Base-by-base conservation (phyloP, 441 rosid species). In the Gossypium trilobum region DNA sequence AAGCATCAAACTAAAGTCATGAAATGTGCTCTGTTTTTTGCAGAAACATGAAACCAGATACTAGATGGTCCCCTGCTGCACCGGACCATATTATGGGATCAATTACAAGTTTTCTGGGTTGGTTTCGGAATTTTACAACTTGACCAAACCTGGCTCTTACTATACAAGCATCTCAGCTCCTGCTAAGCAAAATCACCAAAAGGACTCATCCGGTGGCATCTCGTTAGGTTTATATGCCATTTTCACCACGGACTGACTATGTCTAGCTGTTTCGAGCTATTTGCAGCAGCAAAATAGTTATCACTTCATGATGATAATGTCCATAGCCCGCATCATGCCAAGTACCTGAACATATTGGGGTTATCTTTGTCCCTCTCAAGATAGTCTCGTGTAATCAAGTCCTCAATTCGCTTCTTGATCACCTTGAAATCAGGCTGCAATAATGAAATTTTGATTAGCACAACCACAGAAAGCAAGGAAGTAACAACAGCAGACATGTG, bases 371-470 rank as follows among this genome's bases (percentile, higher is more conserved):
- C 88, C 68, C 85, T 79, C 73, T 81, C 85, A 54, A 85, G 64
- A 51, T 83, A 88, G 23, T 88, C 92, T 17, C 87, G 77, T n/a
- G 85, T 79, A 17, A 86, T 87, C 75, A 88, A 70, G 73, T 88
- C 89, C 78, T 88, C 92, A 23, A 88, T 85, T 39, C 89, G 72
- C 82, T 87, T 84, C 81, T 88, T 88, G 68, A 88, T 88, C 0
- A 83, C 87, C 78, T 88, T 88, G 70, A 75, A 48, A 75, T 75
- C 78, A 60, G 74, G 73, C 78, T 74, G 77, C 68, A 74, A 67
- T 42, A 20, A 11, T 44, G 8, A 64, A 46, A 23, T 6, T 73
- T 42, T 23, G 23, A 29, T 73, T 1, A 19, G 10, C 9, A 44
- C 22, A 27, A 29, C 39, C 14, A 7, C 0, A 36, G 17, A 56